phyloP scores from a whole-genome alignment of 1,284 basidiomycete species.

The Cystobasidiaceae sp. region DNA sequence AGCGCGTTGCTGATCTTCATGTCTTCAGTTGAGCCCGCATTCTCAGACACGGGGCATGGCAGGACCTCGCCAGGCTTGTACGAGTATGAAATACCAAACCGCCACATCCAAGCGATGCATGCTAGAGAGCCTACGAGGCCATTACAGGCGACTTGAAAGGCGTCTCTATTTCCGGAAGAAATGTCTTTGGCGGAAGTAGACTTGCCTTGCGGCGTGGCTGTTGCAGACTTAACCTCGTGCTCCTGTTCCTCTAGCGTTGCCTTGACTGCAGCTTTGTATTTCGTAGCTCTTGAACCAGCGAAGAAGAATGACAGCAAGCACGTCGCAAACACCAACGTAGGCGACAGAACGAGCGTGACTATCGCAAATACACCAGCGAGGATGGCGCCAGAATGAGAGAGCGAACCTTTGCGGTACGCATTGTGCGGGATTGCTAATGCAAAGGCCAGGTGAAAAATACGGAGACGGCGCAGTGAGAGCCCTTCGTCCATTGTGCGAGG shows the following conservation, averaged over 20 bases:
- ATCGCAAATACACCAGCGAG: slow-evolving; percentile 72
- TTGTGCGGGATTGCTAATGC: not conserved
- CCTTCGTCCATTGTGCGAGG: too few relatives aligned
- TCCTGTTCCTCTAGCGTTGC: slow-evolving; percentile 62
- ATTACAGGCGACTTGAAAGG: slow-evolving; percentile 69
- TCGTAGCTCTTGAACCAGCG: slow-evolving; percentile 71
- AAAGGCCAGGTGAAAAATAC: slow-evolving; percentile 13
- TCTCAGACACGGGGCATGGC: slow-evolving; percentile 28
- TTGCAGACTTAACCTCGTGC: not conserved
- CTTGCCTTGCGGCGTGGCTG: slow-evolving; percentile 56
- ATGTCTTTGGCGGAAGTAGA: slow-evolving; percentile 48
- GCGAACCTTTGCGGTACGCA: slow-evolving; percentile 53
- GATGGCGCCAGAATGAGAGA: slow-evolving; percentile 56
- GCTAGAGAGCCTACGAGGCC: slow-evolving; percentile 59
- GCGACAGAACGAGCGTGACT: slow-evolving; percentile 56
- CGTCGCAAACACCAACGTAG: slow-evolving; percentile 62
- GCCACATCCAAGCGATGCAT: slow-evolving; percentile 57
- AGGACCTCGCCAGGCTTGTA: slow-evolving; percentile 37
- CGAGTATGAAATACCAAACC: slow-evolving; percentile 51
- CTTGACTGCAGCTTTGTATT: slow-evolving; percentile 60
- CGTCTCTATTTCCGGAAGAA: slow-evolving; percentile 57
- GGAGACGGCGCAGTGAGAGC: not conserved
- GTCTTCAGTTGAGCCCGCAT: slow-evolving; percentile 39
- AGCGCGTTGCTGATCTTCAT: slow-evolving; percentile 54
- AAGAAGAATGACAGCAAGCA: slow-evolving; percentile 68